Conservation (phyloP, 352 stramenopile species). For the Phytophthora boehmeriae region DNA sequence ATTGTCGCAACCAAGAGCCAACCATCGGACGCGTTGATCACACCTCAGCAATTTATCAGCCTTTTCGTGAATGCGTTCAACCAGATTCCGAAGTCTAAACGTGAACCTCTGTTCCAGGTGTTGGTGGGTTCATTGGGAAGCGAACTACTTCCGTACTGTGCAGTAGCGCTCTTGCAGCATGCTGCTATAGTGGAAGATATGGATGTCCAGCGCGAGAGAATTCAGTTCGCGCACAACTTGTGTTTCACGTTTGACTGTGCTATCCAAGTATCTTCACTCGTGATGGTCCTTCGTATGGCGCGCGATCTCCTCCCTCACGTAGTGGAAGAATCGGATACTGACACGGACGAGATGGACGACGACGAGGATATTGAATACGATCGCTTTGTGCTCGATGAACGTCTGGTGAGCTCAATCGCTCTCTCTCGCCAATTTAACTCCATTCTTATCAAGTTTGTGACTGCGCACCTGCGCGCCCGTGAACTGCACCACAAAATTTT, state of each 20-base stretch:
- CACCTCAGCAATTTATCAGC: conserved; percentile 73
- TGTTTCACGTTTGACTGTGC: conserved; percentile 61
- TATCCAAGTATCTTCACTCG: conserved; percentile 63
- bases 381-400: conserved; percentile 47
- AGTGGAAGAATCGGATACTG: conserved; percentile 71
- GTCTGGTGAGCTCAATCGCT: conserved; percentile 40
- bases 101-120: conserved; percentile 66
- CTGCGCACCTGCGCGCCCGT: conserved; percentile 63
- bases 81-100: conserved; percentile 65
- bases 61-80: conserved; percentile 81
- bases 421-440: conserved; percentile 63
- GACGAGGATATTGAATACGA: conserved; percentile 63
- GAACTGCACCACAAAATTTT: conserved; percentile 82
- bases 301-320: conserved; percentile 71
- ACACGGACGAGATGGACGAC: conserved; percentile 77
- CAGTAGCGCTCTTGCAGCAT: conserved; percentile 61
- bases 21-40: conserved; percentile 38
- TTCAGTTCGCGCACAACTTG: conserved; percentile 72
- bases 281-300: conserved; percentile 64
- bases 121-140: conserved; percentile 61
- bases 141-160: conserved; percentile 57
- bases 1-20: conserved; percentile 44
- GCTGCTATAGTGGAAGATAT: conserved; percentile 28
- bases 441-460: conserved; percentile 72
- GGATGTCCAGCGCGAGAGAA: conserved; percentile 48